Base-by-base conservation (phyloP, 2,329 filamentous ascomycete species). In the Monosporascus sp. region DNA sequence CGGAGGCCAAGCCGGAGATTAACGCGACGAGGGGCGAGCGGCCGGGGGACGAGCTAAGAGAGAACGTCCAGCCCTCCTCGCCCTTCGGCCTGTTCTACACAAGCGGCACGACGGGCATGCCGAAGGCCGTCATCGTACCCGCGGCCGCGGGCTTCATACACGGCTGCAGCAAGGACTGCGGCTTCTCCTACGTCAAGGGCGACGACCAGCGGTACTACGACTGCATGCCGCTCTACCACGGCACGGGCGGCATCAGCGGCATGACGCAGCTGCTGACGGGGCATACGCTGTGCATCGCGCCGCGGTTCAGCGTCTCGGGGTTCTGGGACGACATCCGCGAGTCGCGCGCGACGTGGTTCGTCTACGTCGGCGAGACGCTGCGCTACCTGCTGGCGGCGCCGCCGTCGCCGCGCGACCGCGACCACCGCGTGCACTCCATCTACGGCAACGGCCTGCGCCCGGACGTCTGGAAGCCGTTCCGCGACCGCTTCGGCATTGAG, bases 151-250 rank as follows among this genome's bases (percentile, higher is more conserved):
- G 65, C 0, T 74, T 68, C 52, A 53, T 57, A 22, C 56, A 64
- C 31, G 65, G 61, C 43, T 57, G 57, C 66, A 51, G 75, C 72
- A 35, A 58, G 50, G 53, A 68, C 20, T 61, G 55, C 47, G 59
- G 68, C 31, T 50, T 64, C 58, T 52, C 66, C 44, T 57, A 70
- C 60, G 64, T 70, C 51, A 49, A 63, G 24, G 54, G 63, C 52
- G 56, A 73, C 57, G 58, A 65, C 48, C 84, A 89, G 65, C 74
- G 85, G 26, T 90, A 85, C 79, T 91, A 91, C 64, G 80, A 84
- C 64, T 88, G 86, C 68, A 91, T 91, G 87, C 88, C 76, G 0
- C 72, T 89, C 35, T 91, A 91, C 64, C 88, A 92, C 67, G 87
- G 87, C 15, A 91, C 88, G 0, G 88, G 87, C 7, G 80, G 80